Evolutionary conservation across 352 stramenopile species (phyloP).

Genomic region (Achlya hypogyna): DNA sequence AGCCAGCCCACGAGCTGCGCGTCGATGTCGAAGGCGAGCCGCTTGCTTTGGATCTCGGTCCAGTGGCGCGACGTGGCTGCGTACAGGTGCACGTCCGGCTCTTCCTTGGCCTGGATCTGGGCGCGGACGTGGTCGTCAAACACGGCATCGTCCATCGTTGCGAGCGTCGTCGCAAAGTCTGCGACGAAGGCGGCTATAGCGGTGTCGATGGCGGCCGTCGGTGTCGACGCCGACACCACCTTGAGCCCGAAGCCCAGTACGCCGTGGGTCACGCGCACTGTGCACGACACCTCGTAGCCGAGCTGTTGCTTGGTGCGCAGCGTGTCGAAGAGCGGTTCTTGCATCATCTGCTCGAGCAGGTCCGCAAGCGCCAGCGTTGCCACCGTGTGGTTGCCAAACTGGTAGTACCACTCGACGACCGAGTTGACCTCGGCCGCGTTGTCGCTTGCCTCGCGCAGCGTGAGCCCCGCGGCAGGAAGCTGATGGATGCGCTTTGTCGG

Average conservation of each 20-base stretch:
- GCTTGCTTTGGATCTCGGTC: slow-evolving; percentile 68
- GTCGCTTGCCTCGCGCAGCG: slow-evolving; percentile 55
- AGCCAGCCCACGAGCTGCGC: slow-evolving; percentile 58
- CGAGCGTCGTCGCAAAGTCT: slow-evolving; percentile 70
- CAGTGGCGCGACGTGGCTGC: slow-evolving; percentile 68
- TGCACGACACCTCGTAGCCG: slow-evolving; percentile 85
- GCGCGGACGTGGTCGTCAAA: slow-evolving; percentile 76
- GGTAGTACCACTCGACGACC: slow-evolving; percentile 80
- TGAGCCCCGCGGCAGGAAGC: slow-evolving; percentile 38
- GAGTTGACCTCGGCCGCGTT: slow-evolving; percentile 75
- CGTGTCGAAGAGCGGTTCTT: slow-evolving; percentile 81
- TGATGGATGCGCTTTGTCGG: slow-evolving; percentile 28
- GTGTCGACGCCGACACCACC: slow-evolving; percentile 73
- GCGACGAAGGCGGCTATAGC: slow-evolving; percentile 66
- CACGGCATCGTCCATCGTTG: slow-evolving; percentile 49
- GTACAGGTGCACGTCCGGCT: slow-evolving; percentile 73
- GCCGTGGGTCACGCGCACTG: slow-evolving; percentile 64
- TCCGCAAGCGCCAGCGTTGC: slow-evolving; percentile 60
- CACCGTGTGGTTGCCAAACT: slow-evolving; percentile 65
- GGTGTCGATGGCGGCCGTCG: slow-evolving; percentile 44
- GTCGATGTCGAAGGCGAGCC: slow-evolving; percentile 68
- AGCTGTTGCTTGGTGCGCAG: slow-evolving; percentile 84
- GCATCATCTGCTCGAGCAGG: slow-evolving; percentile 82
- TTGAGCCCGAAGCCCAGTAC: slow-evolving; percentile 77
- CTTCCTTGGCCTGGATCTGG: slow-evolving; percentile 68